Evolutionary conservation across 2,329 filamentous ascomycete genomes (phyloP).

Genomic region (Paracamarosporium sp.): DNA sequence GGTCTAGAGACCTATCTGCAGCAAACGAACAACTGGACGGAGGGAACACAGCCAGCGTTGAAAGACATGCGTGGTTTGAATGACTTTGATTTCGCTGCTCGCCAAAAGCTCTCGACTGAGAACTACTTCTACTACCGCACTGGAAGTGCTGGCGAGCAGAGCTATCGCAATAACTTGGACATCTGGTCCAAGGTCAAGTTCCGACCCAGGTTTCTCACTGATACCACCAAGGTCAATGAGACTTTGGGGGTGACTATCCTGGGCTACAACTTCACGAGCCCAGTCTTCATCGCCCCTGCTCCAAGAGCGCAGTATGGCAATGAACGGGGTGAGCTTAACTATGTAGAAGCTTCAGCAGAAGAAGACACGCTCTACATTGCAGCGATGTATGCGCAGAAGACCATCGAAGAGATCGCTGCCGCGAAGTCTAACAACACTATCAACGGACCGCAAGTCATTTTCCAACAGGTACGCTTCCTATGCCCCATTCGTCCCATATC

Average conservation of each 20-base stretch:
- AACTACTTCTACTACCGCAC: conserved; percentile 62
- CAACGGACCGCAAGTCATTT: conserved; percentile 35
- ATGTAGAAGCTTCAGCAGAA: conserved; percentile 54
- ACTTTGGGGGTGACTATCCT: conserved; percentile 54
- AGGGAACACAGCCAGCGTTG: conserved; percentile 42
- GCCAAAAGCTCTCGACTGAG: conserved; percentile 50
- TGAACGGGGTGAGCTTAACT: conserved; percentile 52
- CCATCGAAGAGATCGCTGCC: conserved; percentile 34
- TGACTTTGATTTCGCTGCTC: conserved; percentile 59
- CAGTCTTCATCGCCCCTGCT: conserved; percentile 57
- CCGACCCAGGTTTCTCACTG: conserved; percentile 55
- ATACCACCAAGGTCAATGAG: conserved; percentile 48
- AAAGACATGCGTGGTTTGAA: conserved; percentile 52
- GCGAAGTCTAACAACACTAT: conserved; percentile 19
- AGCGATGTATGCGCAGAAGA: conserved; percentile 37
- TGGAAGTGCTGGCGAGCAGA: conserved; percentile 59
- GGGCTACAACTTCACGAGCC: conserved; percentile 57
- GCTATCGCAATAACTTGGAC: conserved; percentile 61
- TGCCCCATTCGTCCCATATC: too few species aligned
- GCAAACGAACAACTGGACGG: conserved; percentile 12
- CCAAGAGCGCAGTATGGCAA: conserved; percentile 46
- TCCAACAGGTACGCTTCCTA: conserved; percentile 25
- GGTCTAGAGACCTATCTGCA: conserved; percentile 11
- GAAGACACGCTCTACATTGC: conserved; percentile 57
- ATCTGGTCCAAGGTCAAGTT: conserved; percentile 53